Percentiles rank a stretch among this genome's conserved stretches.
These are phyloP conservation scores for Kalmusia sp. DNA, from an alignment of 2,329 filamentous ascomycete species.

Conservation along the genomic window DNA sequence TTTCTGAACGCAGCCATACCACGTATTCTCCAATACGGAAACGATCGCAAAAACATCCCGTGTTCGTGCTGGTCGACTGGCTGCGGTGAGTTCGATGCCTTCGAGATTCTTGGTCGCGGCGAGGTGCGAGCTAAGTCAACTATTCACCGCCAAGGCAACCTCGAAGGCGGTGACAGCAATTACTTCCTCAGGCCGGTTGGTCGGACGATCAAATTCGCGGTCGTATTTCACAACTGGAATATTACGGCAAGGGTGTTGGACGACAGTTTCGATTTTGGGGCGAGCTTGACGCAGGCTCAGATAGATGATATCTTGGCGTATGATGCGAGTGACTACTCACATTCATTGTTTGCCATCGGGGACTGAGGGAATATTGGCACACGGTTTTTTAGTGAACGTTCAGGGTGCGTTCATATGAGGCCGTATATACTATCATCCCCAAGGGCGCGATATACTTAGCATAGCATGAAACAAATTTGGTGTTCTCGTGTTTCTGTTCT, in stretches of 20 bases:
- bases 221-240: slow-evolving; percentile 39
- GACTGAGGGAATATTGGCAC: slow-evolving; percentile 19
- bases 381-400: neutral
- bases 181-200: slow-evolving; percentile 73
- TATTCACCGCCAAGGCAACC: slow-evolving; percentile 64
- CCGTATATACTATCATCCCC: neutral
- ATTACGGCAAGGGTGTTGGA: slow-evolving; percentile 46
- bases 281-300: slow-evolving; percentile 39
- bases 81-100: slow-evolving; percentile 79
- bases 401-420: neutral
- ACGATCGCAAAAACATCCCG: slow-evolving; percentile 46
- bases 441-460: neutral
- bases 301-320: slow-evolving; percentile 46
- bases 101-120: slow-evolving; percentile 72
- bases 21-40: slow-evolving; percentile 72
- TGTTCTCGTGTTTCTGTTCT: no score
- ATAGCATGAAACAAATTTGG: neutral
- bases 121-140: slow-evolving; percentile 73
- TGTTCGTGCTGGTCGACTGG: slow-evolving; percentile 77
- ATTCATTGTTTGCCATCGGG: slow-evolving; percentile 49
- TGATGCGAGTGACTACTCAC: slow-evolving; percentile 40
- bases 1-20: slow-evolving; percentile 76
- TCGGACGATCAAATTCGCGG: slow-evolving; percentile 67
- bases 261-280: slow-evolving; percentile 46
- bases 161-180: slow-evolving; percentile 71